Evolutionary conservation across 2,329 filamentous ascomycete genomes (phyloP), one percentile per base, ranked within the genome.

Genomic region (Neurospora sp.): DNA sequence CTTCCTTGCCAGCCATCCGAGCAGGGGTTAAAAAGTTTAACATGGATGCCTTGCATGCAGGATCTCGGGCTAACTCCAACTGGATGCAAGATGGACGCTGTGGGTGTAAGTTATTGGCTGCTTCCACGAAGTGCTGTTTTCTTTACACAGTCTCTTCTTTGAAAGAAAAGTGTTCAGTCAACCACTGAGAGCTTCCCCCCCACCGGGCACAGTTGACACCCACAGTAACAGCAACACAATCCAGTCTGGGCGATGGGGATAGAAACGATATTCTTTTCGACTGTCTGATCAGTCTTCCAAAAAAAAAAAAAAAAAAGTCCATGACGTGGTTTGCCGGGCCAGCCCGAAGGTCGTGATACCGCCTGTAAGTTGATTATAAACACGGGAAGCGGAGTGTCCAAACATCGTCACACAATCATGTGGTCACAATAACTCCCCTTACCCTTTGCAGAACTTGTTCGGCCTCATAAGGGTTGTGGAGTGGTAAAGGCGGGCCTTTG

Each of bases 21-120:
- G 69, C 74, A 75, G 69, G 75, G 73, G 70, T 76, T 46, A 17
- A 65, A 40, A 62, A 69, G 69, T 68, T 69, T 74, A 68, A 68
- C 69, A 70, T 72, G 74, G 72, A 72, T 72, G 67, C 71, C 66
- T 71, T 67, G 72, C 75, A 75, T 77, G 74, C 74, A 76, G 74
- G 74, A 76, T 76, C 75, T 76, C 37, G 67, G 37, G 67, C 73
- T 73, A 73, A 37, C 70, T 71, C 10, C 52, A 68, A 67, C 67
- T 28, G 70, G 67, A 68, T 73, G 70, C 71, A 71, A 71, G 69
- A 72, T 75, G 74, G 73, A 73, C 38, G 43, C 67, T 52, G 2
- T 76, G 74, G 74, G 74, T 75, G 68, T 36, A 36, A 36, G 33
- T 73, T 74, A 70, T 70, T 72, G 68, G 70, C 28, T 40, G 39